These are phyloP conservation scores for Cyberlindnera maritima DNA, from an alignment of 805 yeast genomes.

Conservation along the genomic window DNA sequence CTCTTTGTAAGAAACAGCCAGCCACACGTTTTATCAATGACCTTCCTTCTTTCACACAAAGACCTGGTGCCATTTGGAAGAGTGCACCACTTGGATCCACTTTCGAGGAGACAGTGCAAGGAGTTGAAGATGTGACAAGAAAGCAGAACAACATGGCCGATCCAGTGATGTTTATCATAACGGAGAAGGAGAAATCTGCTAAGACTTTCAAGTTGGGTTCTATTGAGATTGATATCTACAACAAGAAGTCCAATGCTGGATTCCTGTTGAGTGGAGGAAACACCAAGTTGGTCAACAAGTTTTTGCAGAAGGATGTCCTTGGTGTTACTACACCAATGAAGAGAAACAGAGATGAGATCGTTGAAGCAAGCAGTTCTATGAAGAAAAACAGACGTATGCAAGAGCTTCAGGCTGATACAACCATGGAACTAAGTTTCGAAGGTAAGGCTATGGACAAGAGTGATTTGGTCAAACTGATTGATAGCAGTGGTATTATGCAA, in stretches of 20 bases:
- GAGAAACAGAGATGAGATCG: constrained; percentile 29
- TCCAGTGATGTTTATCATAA: constrained; percentile 14
- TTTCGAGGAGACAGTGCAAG: constrained; percentile 7
- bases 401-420: constrained; percentile 19
- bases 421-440: constrained; percentile 42
- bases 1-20: not conserved
- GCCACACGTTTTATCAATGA: constrained; percentile 12
- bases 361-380: constrained; percentile 23
- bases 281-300: constrained; percentile 8
- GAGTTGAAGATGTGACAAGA: not conserved
- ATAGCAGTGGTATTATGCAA: constrained; percentile 34
- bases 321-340: constrained; percentile 22
- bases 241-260: not conserved
- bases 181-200: constrained; percentile 10
- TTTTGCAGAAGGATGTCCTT: constrained; percentile 11
- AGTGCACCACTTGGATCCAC: constrained; percentile 11
- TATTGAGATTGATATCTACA: constrained; percentile 16
- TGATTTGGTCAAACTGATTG: constrained; percentile 40
- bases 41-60: constrained; percentile 14
- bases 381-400: constrained; percentile 28
- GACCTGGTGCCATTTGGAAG: constrained; percentile 16
- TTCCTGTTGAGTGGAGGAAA: not conserved
- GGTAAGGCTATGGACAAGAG: constrained; percentile 44
- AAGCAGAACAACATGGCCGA: constrained; percentile 7
- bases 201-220: constrained; percentile 20